A percentile compares a stretch with the other conserved stretches of the same genome.
phyloP scores from a whole-genome alignment of 1,139 yeast species.

The Zygosaccharomyces pseudobailii region DNA sequence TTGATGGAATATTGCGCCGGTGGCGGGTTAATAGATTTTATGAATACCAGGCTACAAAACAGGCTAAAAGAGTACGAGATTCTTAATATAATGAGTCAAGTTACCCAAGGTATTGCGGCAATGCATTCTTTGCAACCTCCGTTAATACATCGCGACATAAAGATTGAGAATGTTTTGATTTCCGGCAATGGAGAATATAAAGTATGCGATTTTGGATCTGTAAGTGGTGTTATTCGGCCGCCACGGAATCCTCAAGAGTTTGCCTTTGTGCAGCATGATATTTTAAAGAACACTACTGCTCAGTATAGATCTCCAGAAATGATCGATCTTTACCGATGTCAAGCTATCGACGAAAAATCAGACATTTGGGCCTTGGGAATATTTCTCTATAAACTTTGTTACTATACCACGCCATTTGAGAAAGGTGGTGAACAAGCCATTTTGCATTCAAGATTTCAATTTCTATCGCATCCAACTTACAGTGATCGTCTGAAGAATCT shows the following conservation, averaged over 20 bases:
- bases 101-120: conserved; percentile 61
- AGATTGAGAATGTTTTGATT: conserved; percentile 71
- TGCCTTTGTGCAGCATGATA: conserved; percentile 57
- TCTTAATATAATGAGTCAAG: conserved; percentile 60
- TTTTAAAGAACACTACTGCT: conserved; percentile 73
- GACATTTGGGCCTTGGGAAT: conserved; percentile 87
- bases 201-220: conserved; percentile 75
- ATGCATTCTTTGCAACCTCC: conserved; percentile 60
- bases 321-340: conserved; percentile 64
- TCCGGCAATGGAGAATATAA: conserved; percentile 54
- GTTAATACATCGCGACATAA: conserved; percentile 69
- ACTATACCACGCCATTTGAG: conserved; percentile 79
- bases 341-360: conserved; percentile 69
- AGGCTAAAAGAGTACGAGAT: conserved; percentile 61
- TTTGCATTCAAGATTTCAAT: conserved; percentile 58
- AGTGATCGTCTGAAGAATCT: conserved; percentile 52
- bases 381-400: conserved; percentile 68
- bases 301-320: conserved; percentile 81
- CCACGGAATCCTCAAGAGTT: conserved; percentile 63
- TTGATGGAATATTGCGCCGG: conserved; percentile 77
- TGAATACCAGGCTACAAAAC: conserved; percentile 65
- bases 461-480: conserved; percentile 46
- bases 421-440: conserved; percentile 68
- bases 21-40: conserved; percentile 64
- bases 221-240: conserved; percentile 55